Evolutionary conservation across 768 basidiomycete species (phyloP), one percentile per base, ranked within the genome.

Genomic region (Xerocomellus chrysenteron): DNA sequence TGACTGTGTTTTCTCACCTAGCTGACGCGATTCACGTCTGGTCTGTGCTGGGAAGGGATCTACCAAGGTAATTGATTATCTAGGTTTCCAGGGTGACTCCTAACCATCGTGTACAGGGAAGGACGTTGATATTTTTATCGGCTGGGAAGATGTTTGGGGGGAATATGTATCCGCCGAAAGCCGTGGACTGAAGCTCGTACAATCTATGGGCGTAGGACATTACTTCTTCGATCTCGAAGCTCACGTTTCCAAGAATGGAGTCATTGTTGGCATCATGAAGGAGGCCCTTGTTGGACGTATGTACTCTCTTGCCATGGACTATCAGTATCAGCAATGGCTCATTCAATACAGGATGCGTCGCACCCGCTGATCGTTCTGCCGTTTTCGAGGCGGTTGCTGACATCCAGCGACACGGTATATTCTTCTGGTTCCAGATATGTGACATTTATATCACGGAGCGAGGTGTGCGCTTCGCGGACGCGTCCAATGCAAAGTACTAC

Each of bases 211-310:
- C 35, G 37, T 73, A 13, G 64, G 66, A 13, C 61, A 48, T 35
- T 73, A 72, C 48, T 70, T 70, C 44, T 72, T 65, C 26, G 63
- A 65, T 41, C 43, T 73, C 35, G 12, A 67, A 33, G 72, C 71
- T 17, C 72, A 71, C 35, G 55, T 72, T 19, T 62, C 66, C 44
- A 61, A 64, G 47, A 69, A 66, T n/a, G 73, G 71, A 8, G 49
- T 39, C 19, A 48, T 72, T 26, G 47, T 74, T 32, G 71, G 71
- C 8, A 43, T 73, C 36, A 74, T 72, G 72, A 63, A 52, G 46
- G 71, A 74, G 42, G 47, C 66, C 19, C 44, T 55, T 16, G 44
- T 72, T 28, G 70, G 70, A 57, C 68, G 72, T 69, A 54, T 26
- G 69, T 60, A 21, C 4, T 12, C 11, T 21, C 24, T 28, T 28